Percentiles rank a stretch among this genome's conserved stretches.
These are phyloP conservation scores for Jamesozyma spencerorum DNA, from an alignment of 805 yeast genomes.

Conservation along the genomic window DNA sequence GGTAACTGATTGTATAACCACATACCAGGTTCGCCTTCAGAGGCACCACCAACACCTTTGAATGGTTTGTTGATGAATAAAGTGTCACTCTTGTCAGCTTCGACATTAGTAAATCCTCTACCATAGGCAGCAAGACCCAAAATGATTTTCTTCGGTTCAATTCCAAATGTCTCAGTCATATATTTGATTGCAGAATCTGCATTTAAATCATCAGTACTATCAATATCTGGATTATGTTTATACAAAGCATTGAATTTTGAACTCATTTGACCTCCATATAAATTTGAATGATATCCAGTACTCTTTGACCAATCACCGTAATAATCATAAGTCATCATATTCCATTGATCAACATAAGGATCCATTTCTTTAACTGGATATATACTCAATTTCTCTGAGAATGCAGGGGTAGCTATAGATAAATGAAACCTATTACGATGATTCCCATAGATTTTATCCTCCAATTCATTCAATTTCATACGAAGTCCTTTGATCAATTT, in stretches of 20 bases:
- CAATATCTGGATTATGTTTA: conserved; percentile 15
- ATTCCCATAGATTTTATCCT: conserved; percentile 20
- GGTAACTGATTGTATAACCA: conserved; percentile 53
- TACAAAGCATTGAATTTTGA: conserved; percentile 1
- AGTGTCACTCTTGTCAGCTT: conserved; percentile 13
- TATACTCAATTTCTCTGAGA: conserved; percentile 34
- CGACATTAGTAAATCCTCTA: conserved; percentile 38
- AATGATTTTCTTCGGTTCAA: conserved; percentile 44
- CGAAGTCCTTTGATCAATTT: conserved; percentile 36
- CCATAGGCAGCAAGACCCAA: conserved; percentile 91
- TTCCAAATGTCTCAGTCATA: conserved; percentile 35
- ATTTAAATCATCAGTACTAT: conserved; percentile 31
- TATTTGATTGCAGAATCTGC: conserved; percentile 40
- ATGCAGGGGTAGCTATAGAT: conserved; percentile 73
- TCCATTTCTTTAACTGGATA: conserved; percentile 50
- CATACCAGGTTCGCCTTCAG: conserved; percentile 41
- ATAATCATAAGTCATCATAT: conserved; percentile 87
- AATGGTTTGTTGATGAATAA: conserved; percentile 33
- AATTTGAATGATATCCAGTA: conserved; percentile 64
- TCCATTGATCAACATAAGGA: conserved; percentile 55
- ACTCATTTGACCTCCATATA: conserved; percentile 29
- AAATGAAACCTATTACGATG: conserved; percentile 33
- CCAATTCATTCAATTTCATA: conserved; percentile 33
- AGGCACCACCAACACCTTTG: conserved; percentile 35
- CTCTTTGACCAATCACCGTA: conserved; percentile 63